Evolutionary conservation across 768 basidiomycete genomes (phyloP), one percentile per base, ranked within the genome.

Genomic region (Pulveroboletus sp.): DNA sequence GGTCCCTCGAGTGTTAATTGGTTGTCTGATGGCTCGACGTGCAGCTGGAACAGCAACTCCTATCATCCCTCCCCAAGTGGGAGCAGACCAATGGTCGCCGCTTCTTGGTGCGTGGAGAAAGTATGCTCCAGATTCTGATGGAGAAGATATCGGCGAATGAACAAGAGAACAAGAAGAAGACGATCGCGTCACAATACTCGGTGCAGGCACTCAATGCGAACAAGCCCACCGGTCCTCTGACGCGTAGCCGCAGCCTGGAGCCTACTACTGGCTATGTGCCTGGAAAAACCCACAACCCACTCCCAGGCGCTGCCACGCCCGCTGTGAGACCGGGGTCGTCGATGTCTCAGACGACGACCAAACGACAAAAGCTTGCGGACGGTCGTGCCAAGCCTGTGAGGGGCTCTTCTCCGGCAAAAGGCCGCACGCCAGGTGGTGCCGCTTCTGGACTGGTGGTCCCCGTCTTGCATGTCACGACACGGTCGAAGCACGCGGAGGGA

Each of bases 21-120:
- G 12, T 31, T 41, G 8, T 42, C 32, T 48, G 43, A 46, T 32
- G 24, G 27, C 38, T 43, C 17, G 60, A 92, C 88, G 24, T 36
- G 15, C 56, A 97, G 94, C 78, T 97, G 51, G 93, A 97, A 70
- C 83, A 85, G 63, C 93, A 97, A 53, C 76, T 99, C 2, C 70
- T 95, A 5, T 66, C 73, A 1, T 76, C 81, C 0, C 82, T 98
- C 47, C 89, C 93, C 2, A 70, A 76, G 15, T 99, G 95, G 95
- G 96, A 99, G 68, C 76, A 83, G 39, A 77, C 81, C 54, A 73
- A 83, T 26, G 79, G 80, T 0, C 76, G 81, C 14, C 76, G 82
- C 1, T 97, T 98, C 77, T 76, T 89, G 46, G 87, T 96, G 3
- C 80, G 90, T 50, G 94, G 93, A 8, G 78, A 85, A 56, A 81